Evolutionary conservation across 495 filamentous ascomycete species (phyloP).

Genomic region (Annulohypoxylon bovei): DNA sequence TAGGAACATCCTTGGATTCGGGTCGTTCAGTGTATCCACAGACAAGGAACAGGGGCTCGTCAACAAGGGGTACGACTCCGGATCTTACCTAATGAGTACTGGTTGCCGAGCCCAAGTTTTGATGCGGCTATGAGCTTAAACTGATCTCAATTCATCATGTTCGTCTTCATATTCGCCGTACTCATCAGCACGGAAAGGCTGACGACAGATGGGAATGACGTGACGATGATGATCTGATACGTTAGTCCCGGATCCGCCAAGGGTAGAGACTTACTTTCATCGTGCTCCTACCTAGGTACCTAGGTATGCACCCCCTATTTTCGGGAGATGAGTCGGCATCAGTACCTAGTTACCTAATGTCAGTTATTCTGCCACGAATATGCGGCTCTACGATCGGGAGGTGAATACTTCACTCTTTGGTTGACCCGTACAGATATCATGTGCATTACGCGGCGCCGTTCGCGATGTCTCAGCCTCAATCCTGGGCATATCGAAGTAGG

Average conservation of each 20-base stretch:
- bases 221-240: neutral
- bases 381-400: neutral
- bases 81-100: conserved; percentile 17
- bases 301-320: neutral
- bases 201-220: neutral
- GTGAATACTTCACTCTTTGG: neutral
- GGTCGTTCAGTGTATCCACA: neutral
- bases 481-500: neutral
- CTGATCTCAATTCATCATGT: conserved; percentile 26
- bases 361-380: neutral
- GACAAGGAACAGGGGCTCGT: neutral
- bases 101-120: conserved; percentile 10
- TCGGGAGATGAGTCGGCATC: neutral
- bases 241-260: neutral
- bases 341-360: no score
- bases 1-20: neutral
- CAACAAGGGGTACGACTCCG: conserved; percentile 5
- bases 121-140: conserved; percentile 41
- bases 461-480: neutral
- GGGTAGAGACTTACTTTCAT: neutral
- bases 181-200: neutral
- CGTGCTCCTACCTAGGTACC: neutral
- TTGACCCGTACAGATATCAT: neutral
- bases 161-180: neutral
- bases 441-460: neutral